phyloP scores from a whole-genome alignment of 2,329 filamentous ascomycete species.

The Fusarium sororula region DNA sequence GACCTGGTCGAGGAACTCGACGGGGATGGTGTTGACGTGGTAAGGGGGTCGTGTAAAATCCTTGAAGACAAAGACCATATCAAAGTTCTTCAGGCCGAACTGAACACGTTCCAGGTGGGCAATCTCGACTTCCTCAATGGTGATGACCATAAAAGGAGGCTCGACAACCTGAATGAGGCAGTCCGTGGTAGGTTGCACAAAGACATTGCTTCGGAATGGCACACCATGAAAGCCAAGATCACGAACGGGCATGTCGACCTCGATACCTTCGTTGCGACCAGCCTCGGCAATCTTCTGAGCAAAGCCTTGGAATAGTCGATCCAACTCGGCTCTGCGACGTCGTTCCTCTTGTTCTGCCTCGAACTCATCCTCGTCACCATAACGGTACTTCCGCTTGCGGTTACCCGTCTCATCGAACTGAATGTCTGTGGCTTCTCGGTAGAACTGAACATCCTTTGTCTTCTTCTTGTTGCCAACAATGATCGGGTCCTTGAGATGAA shows the following conservation, averaged over 20 bases:
- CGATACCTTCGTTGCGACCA: conserved; percentile 87
- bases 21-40: conserved; percentile 97
- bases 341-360: conserved; percentile 98
- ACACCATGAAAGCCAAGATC: conserved; percentile 98
- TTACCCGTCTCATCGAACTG: conserved; percentile 99
- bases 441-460: conserved; percentile 98
- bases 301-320: conserved; percentile 95
- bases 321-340: conserved; percentile 86
- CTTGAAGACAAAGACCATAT: conserved; percentile 98
- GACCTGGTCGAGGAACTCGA: conserved; percentile 92
- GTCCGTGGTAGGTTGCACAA: conserved; percentile 95
- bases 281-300: conserved; percentile 98
- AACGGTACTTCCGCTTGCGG: conserved; percentile 95
- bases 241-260: conserved; percentile 95
- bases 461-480: conserved; percentile 98
- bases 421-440: conserved; percentile 96
- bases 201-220: conserved; percentile 92
- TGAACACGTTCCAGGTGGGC: conserved; percentile 95
- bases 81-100: conserved; percentile 98
- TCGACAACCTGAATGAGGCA: conserved; percentile 97
- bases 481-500: conserved; percentile 97
- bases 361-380: conserved; percentile 98
- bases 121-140: conserved; percentile 93
- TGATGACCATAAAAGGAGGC: conserved; percentile 95
- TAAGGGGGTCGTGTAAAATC: conserved; percentile 91